These are phyloP conservation scores for Sapria himalayana DNA, from an alignment of 345 rosid species.

Conservation along the genomic window DNA sequence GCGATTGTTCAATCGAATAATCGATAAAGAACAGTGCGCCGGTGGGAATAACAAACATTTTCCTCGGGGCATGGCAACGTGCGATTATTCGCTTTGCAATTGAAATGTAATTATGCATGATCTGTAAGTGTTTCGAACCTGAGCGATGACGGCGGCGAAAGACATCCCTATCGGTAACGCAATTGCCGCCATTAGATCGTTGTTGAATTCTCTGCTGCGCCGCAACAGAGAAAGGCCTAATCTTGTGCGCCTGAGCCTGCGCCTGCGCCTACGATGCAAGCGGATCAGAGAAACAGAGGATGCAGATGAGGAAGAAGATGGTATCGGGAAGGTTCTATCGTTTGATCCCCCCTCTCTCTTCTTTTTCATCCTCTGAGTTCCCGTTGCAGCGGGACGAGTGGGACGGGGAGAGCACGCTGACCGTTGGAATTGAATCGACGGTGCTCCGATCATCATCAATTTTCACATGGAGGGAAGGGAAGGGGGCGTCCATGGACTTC, in stretches of 20 bases:
- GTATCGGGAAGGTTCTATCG: conserved; percentile 8
- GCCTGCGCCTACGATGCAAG: conserved; percentile 11
- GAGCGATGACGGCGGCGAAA: conserved; percentile 60
- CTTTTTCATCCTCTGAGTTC: conserved; percentile 7
- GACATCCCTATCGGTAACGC: conserved; percentile 91
- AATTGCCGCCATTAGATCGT: conserved; percentile 31
- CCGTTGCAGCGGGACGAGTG: conserved; percentile 1
- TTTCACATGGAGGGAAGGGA: conserved; percentile 7
- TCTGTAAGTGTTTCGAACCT: conserved; percentile 37
- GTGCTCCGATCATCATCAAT: conserved; percentile 6
- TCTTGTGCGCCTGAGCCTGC: conserved; percentile 17
- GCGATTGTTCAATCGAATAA: no score
- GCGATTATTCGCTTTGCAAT: no score
- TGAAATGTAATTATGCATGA: no score
- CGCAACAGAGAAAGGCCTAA: conserved; percentile 17
- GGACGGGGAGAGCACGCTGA: conserved; percentile 1
- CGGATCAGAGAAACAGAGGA: conserved; percentile 9
- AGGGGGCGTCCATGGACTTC: conserved; percentile 19
- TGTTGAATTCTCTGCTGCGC: conserved; percentile 14
- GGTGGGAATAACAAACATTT: no score
- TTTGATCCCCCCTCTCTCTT: conserved; percentile 13
- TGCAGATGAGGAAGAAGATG: conserved; percentile 18
- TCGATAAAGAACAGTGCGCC: no score
- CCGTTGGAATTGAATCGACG: conserved; percentile 10
- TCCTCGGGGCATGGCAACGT: no score